Percentiles rank a stretch among this genome's conserved stretches.
Evolutionary conservation across 768 basidiomycete genomes (phyloP).

Genomic region (Russula brevipes): DNA sequence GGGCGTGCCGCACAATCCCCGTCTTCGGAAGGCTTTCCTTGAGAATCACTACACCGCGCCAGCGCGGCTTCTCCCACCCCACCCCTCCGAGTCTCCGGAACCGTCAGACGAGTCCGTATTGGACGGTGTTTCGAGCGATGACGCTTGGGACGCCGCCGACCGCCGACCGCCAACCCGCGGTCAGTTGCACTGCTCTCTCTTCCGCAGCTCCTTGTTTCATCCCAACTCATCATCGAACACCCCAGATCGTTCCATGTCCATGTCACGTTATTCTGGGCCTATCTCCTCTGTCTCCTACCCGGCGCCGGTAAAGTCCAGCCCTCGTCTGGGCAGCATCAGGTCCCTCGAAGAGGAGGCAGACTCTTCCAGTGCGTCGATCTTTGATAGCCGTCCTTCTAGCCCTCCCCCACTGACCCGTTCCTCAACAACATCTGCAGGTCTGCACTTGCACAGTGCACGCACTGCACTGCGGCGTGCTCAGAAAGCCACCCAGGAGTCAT

Average conservation of each 20-base stretch:
- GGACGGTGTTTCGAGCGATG: constrained; percentile 18
- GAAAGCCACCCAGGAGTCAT: constrained; percentile 24
- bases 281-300: constrained; percentile 4
- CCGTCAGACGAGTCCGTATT: constrained; percentile 24
- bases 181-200: constrained; percentile 5
- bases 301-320: constrained; percentile 16
- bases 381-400: background rate
- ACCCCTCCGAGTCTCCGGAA: constrained; percentile 20
- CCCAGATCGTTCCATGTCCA: constrained; percentile 11
- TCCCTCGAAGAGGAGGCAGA: constrained; percentile 24
- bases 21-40: constrained; percentile 43
- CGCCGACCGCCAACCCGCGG: constrained; percentile 5
- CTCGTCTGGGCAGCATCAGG: constrained; percentile 16
- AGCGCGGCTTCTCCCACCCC: constrained; percentile 9
- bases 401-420: too few species aligned
- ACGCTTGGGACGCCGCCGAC: constrained; percentile 22
- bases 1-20: constrained; percentile 75
- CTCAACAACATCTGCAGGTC: background rate
- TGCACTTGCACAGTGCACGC: constrained; percentile 20
- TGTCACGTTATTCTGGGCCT: constrained; percentile 10
- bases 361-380: constrained; percentile 11
- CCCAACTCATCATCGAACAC: background rate
- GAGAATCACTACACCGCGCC: constrained; percentile 19
- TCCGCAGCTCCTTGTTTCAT: background rate
- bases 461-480: constrained; percentile 23